Evolutionary conservation across 441 rosid genomes (phyloP).

Genomic region (Melastoma candidum): DNA sequence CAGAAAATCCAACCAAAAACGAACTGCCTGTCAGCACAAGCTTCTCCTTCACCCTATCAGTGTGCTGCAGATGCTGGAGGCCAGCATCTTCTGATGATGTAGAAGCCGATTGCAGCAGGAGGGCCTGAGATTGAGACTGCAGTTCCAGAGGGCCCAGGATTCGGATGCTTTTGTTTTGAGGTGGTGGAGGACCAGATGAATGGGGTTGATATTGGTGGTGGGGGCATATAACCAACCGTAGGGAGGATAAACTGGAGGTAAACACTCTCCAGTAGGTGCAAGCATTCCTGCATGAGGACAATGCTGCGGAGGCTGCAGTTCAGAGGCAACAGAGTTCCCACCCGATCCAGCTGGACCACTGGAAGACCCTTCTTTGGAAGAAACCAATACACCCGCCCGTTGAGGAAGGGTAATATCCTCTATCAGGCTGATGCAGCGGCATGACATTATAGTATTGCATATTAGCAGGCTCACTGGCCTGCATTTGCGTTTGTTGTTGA

Average conservation of each 20-base stretch:
- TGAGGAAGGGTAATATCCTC: slow-evolving; percentile 83
- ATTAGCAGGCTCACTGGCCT: slow-evolving; percentile 38
- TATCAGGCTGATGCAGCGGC: slow-evolving; percentile 62
- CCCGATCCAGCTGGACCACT: slow-evolving; percentile 14
- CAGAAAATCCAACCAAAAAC: too few relatives aligned
- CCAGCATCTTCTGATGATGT: slow-evolving; percentile 5
- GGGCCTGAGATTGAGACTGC: slow-evolving; percentile 21
- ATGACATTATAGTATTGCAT: slow-evolving; percentile 72
- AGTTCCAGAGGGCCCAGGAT: slow-evolving; percentile 29
- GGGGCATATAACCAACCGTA: slow-evolving; percentile 55
- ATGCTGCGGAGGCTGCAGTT: slow-evolving; percentile 37
- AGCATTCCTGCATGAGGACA: slow-evolving; percentile 43
- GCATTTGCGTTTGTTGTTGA: slow-evolving; percentile 70
- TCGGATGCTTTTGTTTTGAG: slow-evolving; percentile 48
- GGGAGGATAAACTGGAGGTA: slow-evolving; percentile 38
- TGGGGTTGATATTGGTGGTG: slow-evolving; percentile 48
- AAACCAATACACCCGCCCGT: slow-evolving; percentile 87
- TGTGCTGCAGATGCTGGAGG: too few relatives aligned
- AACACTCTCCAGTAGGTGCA: slow-evolving; percentile 44
- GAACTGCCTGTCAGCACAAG: too few relatives aligned
- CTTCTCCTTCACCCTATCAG: too few relatives aligned
- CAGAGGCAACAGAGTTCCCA: slow-evolving; percentile 45
- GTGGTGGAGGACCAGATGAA: slow-evolving; percentile 34
- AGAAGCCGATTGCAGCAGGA: slow-evolving; percentile 10
- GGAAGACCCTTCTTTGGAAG: slow-evolving; percentile 60